Evolutionary conservation across 1,139 yeast species (phyloP), one percentile per base, ranked within the genome.

Genomic region (Sugiyamaella neomexicana): DNA sequence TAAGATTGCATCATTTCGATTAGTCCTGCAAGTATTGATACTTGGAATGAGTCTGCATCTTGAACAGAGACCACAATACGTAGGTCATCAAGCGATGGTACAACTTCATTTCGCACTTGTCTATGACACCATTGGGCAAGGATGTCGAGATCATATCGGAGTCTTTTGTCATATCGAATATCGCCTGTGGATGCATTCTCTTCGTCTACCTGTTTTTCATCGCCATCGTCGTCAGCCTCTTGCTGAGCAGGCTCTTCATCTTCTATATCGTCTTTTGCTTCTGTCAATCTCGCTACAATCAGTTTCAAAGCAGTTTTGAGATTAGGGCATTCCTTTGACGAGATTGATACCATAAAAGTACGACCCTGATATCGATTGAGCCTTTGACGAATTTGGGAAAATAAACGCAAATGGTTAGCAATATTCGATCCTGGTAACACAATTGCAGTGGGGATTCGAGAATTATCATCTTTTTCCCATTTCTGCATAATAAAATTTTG

Each of bases 21-120:
- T 36, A 84, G 64, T 27, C 77, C 81, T 45, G 81, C 74, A 20
- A 85, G 65, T 1, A 82, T 73, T n/a, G 74, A 75, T 9, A 76
- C 71, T 41, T 77, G 79, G 55, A 85, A 77, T 2, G 86, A 76
- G 61, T 82, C 87, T 1, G 86, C 78, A 65, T 85, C 89, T 62
- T 85, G 87, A n/a, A 86, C 64, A 5, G 83, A 69, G 3, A 82
- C 68, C 12, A 81, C 68, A 16, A 79, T 63, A 20, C 77, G 62
- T 12, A 71, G 52, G 56, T 58, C 60, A 31, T 55, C 50, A 56
- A 63, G 38, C 50, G 62, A 43, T 46, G 60, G 31, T 39, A 56
- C 51, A 12, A 50, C 52, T 16, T 41, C 43, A 17, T 52, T 48
- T n/a, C 51, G 55, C 29, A 55, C 64, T 45, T 64, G 65, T 12